These are phyloP conservation scores for Urochloa ruziziensis DNA, from an alignment of 176 grass and related monocot genomes.

Conservation along the genomic window DNA sequence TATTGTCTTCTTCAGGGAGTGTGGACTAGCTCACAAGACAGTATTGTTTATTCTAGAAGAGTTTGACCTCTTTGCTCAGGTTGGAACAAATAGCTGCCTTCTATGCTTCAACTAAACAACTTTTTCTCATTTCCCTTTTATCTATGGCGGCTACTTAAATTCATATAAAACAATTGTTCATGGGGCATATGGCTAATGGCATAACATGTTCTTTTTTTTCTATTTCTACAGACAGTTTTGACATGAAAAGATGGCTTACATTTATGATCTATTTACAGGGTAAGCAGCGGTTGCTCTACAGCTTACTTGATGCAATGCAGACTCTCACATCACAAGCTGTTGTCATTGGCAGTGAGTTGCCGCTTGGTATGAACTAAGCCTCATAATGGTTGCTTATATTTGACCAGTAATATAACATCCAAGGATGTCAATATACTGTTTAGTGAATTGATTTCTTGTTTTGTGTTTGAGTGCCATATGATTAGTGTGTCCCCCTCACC, in stretches of 20 bases:
- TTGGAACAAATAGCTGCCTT: constrained; percentile 34
- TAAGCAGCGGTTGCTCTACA: constrained; percentile 93
- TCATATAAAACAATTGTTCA: neutral
- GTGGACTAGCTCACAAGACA: constrained; percentile 86
- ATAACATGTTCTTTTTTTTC: neutral
- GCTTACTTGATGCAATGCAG: constrained; percentile 90
- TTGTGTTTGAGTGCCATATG: neutral
- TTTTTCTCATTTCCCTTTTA: neutral
- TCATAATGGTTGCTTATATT: constrained; percentile 13
- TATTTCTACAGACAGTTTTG: neutral
- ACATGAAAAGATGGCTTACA: neutral
- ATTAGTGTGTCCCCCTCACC: neutral
- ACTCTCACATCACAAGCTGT: constrained; percentile 85
- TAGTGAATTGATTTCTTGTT: neutral
- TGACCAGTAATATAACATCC: neutral
- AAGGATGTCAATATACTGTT: neutral
- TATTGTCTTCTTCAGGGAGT: constrained; percentile 65
- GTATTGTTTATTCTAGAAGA: constrained; percentile 81
- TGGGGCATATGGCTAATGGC: neutral
- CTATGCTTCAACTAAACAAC: constrained; percentile 11
- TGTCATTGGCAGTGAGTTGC: constrained; percentile 91
- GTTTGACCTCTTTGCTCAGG: constrained; percentile 96
- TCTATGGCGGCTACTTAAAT: neutral
- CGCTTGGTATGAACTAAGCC: constrained; percentile 58
- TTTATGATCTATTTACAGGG: constrained; percentile 62